Conservation (phyloP, 2,329 filamentous ascomycete species). For the Fusarium setosum region DNA sequence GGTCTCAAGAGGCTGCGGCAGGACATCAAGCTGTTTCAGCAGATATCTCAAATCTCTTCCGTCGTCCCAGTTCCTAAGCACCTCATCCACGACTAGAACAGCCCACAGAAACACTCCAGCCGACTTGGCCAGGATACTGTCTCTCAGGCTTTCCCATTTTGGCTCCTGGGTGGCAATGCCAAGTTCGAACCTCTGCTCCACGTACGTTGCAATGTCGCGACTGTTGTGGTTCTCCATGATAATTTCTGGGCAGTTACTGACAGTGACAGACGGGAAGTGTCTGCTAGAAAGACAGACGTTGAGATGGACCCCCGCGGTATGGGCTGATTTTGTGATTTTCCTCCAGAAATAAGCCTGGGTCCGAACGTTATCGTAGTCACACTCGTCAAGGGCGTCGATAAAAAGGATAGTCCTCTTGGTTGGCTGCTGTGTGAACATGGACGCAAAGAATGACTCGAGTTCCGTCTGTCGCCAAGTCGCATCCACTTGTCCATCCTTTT, state of each 20-base stretch:
- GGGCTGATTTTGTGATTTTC: background rate
- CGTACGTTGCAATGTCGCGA: constrained; percentile 10
- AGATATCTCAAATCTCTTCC: background rate
- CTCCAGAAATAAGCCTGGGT: constrained; percentile 2
- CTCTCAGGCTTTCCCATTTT: background rate
- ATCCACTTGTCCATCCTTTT: background rate
- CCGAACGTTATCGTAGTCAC: background rate
- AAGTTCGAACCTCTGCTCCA: background rate
- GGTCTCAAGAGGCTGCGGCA: constrained; percentile 2
- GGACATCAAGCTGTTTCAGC: background rate
- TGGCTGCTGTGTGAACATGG: background rate
- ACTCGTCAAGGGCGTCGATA: constrained; percentile 25
- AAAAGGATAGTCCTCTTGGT: constrained; percentile 8
- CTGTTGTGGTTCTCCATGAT: constrained; percentile 1
- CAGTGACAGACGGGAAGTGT: constrained; percentile 10
- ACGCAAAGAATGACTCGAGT: background rate
- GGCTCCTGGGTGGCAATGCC: background rate
- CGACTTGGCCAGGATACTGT: background rate
- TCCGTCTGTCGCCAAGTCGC: background rate
- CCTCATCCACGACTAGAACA: constrained; percentile 4
- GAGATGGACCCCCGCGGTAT: background rate
- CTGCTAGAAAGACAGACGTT: constrained; percentile 19
- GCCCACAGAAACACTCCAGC: constrained; percentile 28
- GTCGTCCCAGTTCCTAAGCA: constrained; percentile 9
- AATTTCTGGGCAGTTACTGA: background rate